Base-by-base conservation (phyloP, 2,329 filamentous ascomycete genomes). In the Diplodia corticola region DNA sequence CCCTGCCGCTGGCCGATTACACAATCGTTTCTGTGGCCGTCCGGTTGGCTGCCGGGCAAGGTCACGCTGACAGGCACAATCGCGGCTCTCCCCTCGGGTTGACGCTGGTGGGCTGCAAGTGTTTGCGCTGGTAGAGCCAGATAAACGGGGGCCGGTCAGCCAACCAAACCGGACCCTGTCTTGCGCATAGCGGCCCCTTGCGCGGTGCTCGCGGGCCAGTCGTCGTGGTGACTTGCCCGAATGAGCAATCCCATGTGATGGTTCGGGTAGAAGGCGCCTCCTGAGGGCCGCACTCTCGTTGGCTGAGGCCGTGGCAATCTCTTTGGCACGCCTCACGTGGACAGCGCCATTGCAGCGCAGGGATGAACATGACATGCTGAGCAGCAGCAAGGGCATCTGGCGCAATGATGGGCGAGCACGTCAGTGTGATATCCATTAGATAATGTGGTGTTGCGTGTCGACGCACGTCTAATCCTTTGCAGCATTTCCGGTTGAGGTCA, bases 371-470 rank as follows among this genome's bases (percentile, higher is more conserved):
- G 40, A 20, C 40, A 20, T 44, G 6, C 10, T n/a, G 17, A 44
- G n/a, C 17, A 44, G 40, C 40, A 44, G 40, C 40, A 44, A 44
- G 30, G 55, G 33, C 13, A 33, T 10, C 37, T 15, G 15, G 7
- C 28, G 28, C 17, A 12, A 15, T 49, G 40, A 13, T 15, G 35
- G 35, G 44, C 20, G n/a, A 22, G 10, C 26, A 35, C 20, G 44
- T 49, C 40, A 49, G 40, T 35, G 10, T 28, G 37, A 60, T n/a
- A 24, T 46, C 55, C 55, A 13, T 28, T 20, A 15, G 57, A 61
- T 61, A 28, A 33, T 37, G 40, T 22, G 26, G 44, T 49, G 44
- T 59, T 49, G 57, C 57, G 15, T 49, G 57, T 46, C 55, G 37
- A 60, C 46, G 55, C 37, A 60, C 40, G 37, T 28, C 28, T 33